Base-by-base conservation (phyloP, 1,284 basidiomycete species). In the Ceratobasidium sp. region DNA sequence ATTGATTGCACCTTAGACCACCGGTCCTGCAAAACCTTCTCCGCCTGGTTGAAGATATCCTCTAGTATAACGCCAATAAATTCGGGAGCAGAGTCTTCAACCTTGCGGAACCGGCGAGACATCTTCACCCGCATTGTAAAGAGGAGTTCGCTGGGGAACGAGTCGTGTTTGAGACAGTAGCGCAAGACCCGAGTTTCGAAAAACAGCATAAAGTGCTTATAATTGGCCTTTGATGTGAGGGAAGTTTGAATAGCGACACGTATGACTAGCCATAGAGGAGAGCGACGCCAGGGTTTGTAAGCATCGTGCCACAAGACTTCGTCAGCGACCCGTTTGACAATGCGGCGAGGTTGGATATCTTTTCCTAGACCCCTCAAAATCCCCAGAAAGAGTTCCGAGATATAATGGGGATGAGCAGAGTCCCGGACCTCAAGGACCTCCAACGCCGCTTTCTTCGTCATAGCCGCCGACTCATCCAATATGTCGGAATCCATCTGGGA, bases 181-280 rank as follows among this genome's bases (percentile, higher is more conserved):
- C 59, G 35, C 1, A 83, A 78, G 6, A 86, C 73, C 6, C 74
- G 50, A 6, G 82, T 78, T 74, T 85, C 79, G 43, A 85, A 77
- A 62, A 81, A 85, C 0, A 81, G 66, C 77, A 87, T 83, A 76
- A 87, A 87, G 0, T 55, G 26, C 73, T 87, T 87, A 79, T 87
- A 88, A 0, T 50, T 43, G 32, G 5, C 13, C 18, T 64, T 21
- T 5, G 16, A 30, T 1, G 58, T 61, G 7, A 86, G 77, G 0
- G 83, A 79, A 0, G 83, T 83, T 73, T 87, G 86, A 3, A 87
- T 73, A 0, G 82, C 80, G 1, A 87, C 82, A 8, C 84, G 83
- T 43, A 86, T 77, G 18, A 85, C 75, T 2, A 85, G 80, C 84
- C 84, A 86, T 0, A 84, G 74, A 0, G 83, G 78, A 1, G 84